Evolutionary conservation across 345 rosid species (phyloP), one percentile per base, ranked within the genome.

Genomic region (Populus alba): DNA sequence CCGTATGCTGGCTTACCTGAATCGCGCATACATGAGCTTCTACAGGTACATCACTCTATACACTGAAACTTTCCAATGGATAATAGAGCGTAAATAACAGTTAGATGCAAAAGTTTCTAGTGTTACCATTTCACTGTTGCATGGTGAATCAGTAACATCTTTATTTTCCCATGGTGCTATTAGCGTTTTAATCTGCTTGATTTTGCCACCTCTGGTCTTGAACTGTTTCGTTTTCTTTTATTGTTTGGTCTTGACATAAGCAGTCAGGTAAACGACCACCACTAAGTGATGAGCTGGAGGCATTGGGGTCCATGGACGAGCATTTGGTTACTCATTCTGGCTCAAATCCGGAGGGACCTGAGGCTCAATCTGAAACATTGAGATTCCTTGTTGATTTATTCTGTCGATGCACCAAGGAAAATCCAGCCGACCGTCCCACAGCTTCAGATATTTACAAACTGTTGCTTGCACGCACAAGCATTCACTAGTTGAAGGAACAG

Each of bases 231-330:
- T 43, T 43, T 43, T 45, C 51, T 17, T 43, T 74, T 73, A 25
- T 59, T 59, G 16, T 25, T n/a, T 59, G 25, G 18, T 70, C 70
- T 45, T 71, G 38, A 74, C 62, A 6, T 37, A 66, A 69, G 76
- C 94, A 94, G 99, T 84, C 70, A 45, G 97, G 99, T 4, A 81
- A 88, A 80, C 90, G 97, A 59, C 98, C 99, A 1, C 85, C 45
- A 47, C 84, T 96, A 76, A 84, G 92, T 1, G 85, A 86, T 76
- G 87, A 91, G 78, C 81, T 94, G 70, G 92, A 88, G 86, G 84
- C 79, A 1, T 63, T 89, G 80, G 81, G 43, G 66, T 88, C 85
- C 39, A 79, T 53, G 68, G 77, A 81, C 51, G 91, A 81, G 23
- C 80, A 79, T 45, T 53, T 80, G 57, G 68, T 71, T 66, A 68